A percentile compares a stretch with the other conserved stretches of the same genome.
These are phyloP conservation scores for Jacaranda mimosifolia DNA, from an alignment of 257 asterid genomes.

Conservation along the genomic window DNA sequence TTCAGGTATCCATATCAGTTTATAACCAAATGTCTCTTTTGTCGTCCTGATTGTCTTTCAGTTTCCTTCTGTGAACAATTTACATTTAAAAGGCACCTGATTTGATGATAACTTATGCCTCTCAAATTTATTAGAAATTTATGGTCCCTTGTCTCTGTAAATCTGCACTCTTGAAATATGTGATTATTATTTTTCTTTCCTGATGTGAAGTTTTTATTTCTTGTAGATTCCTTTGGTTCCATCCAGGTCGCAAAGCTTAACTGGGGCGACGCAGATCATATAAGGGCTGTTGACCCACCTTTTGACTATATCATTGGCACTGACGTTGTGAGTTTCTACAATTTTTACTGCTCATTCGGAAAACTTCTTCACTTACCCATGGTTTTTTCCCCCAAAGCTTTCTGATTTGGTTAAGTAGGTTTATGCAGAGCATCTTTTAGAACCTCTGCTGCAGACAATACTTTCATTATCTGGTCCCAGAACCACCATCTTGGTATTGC, in stretches of 20 bases:
- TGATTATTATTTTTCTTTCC: background rate
- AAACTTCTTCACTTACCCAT: constrained; percentile 6
- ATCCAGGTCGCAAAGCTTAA: constrained; percentile 80
- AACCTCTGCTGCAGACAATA: constrained; percentile 90
- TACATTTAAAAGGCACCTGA: background rate
- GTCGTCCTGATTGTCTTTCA: background rate
- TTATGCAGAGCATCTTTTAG: constrained; percentile 93
- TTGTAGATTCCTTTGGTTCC: constrained; percentile 87
- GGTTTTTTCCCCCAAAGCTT: constrained; percentile 9
- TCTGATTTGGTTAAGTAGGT: constrained; percentile 61
- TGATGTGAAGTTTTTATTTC: constrained; percentile 20
- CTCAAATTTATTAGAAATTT: background rate
- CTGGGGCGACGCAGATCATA: constrained; percentile 90
- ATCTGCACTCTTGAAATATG: constrained; percentile 1
- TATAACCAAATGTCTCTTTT: background rate
- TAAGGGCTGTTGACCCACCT: constrained; percentile 87
- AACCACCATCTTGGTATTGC: constrained; percentile 82
- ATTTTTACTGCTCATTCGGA: constrained; percentile 8
- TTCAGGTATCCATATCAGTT: constrained; percentile 50
- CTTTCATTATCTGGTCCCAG: constrained; percentile 84
- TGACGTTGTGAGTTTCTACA: constrained; percentile 76
- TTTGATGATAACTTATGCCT: background rate
- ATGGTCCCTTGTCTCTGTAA: background rate
- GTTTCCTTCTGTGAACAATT: background rate
- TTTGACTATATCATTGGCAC: constrained; percentile 96